These are phyloP conservation scores for Yamadazyma sp. DNA, from an alignment of 1,139 yeast species.

Conservation along the genomic window DNA sequence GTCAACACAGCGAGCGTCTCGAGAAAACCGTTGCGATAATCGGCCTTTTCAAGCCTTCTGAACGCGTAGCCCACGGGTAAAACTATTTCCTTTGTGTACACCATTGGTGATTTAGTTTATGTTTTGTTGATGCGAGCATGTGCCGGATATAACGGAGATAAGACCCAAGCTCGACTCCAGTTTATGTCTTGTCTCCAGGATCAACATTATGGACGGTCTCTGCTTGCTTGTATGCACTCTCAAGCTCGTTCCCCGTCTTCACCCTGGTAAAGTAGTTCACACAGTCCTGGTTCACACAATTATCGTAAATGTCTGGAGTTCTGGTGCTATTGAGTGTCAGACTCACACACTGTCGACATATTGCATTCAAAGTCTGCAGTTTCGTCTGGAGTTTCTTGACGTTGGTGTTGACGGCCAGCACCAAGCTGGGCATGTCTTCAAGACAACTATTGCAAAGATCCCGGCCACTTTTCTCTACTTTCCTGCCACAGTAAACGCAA, in stretches of 20 bases:
- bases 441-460: slow-evolving; percentile 25
- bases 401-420: slow-evolving; percentile 19
- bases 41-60: slow-evolving; percentile 46
- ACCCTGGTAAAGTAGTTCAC: slow-evolving; percentile 21
- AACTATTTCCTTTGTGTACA: slow-evolving; percentile 9
- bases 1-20: slow-evolving; percentile 57
- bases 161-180: no score
- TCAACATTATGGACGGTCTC: background rate
- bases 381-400: slow-evolving; percentile 16
- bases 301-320: slow-evolving; percentile 10
- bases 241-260: slow-evolving; percentile 16
- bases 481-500: slow-evolving; percentile 28
- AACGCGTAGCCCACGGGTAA: slow-evolving; percentile 56
- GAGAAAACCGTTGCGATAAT: slow-evolving; percentile 49
- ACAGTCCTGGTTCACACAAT: slow-evolving; percentile 37
- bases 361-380: slow-evolving; percentile 14
- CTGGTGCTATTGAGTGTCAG: slow-evolving; percentile 16
- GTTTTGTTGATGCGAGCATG: no score
- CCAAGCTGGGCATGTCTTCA: slow-evolving; percentile 19
- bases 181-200: background rate
- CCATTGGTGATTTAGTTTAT: slow-evolving; percentile 8
- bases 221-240: background rate
- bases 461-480: slow-evolving; percentile 8
- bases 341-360: slow-evolving; percentile 29
- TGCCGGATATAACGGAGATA: no score